Percentiles rank a stretch among this genome's conserved stretches.
phyloP scores from a whole-genome alignment of 1,284 basidiomycete species.

The Sparassis latifolia region DNA sequence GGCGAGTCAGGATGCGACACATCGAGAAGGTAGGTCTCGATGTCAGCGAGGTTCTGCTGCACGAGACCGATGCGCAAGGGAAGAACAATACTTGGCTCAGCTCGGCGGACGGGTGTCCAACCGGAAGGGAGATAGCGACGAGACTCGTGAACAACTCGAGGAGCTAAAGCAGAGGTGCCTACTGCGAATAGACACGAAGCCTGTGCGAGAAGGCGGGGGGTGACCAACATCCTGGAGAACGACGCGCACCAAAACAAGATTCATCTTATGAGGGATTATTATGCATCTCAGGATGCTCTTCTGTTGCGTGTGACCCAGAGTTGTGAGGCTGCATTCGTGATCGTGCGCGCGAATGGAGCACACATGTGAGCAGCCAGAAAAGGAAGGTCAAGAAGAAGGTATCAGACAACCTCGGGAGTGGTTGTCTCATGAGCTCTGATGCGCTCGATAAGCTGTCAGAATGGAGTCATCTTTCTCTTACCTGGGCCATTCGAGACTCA shows the following conservation, averaged over 20 bases:
- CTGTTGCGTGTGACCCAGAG: too few species aligned
- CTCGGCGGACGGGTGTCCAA: constrained; percentile 29
- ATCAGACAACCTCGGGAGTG: too few species aligned
- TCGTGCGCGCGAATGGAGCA: too few species aligned
- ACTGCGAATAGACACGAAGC: constrained; percentile 1
- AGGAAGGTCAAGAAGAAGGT: too few species aligned
- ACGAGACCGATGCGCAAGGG: constrained; percentile 38
- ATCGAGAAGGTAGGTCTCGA: constrained; percentile 35
- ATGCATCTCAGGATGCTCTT: too few species aligned
- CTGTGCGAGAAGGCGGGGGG: constrained; percentile 7
- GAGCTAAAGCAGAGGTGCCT: constrained; percentile 10
- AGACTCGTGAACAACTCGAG: constrained; percentile 33
- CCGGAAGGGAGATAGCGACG: constrained; percentile 26
- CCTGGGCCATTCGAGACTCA: too few species aligned
- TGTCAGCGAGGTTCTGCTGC: constrained; percentile 34
- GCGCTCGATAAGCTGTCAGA: too few species aligned
- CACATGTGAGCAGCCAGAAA: too few species aligned
- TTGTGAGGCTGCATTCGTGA: too few species aligned
- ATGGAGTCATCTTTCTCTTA: too few species aligned
- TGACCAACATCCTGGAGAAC: constrained; percentile 6
- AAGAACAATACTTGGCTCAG: constrained; percentile 24
- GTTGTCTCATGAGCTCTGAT: too few species aligned
- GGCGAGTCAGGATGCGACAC: constrained; percentile 37
- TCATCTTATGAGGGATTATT: too few species aligned
- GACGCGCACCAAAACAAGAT: neutral